Conservation (phyloP, 2,329 filamentous ascomycete genomes). For the Neopestalotiopsis clavispora region DNA sequence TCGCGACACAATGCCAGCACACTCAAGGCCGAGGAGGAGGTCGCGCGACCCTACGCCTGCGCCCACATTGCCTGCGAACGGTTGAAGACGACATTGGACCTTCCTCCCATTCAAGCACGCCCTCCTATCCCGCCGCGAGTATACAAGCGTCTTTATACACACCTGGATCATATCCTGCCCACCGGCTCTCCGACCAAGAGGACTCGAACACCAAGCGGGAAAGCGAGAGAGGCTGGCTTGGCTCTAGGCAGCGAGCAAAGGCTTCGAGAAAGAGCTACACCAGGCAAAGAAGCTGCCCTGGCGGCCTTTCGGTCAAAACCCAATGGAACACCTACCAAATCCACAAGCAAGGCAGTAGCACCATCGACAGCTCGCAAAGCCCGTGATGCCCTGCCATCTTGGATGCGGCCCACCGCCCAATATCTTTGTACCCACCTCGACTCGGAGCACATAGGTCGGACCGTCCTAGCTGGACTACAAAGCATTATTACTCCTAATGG, state of each 20-base stretch:
- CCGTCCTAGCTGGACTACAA: conserved; percentile 77
- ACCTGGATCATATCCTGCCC: conserved; percentile 76
- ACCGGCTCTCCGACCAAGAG: conserved; percentile 29
- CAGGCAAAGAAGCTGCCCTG: conserved; percentile 51
- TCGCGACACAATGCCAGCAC: conserved; percentile 78
- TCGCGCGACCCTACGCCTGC: conserved; percentile 83
- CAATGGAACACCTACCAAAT: conserved; percentile 48
- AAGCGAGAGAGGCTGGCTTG: conserved; percentile 38
- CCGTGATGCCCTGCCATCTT: conserved; percentile 55
- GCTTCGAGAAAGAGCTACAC: conserved; percentile 47
- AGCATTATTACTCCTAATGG: conserved; percentile 51
- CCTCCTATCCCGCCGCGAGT: conserved; percentile 80
- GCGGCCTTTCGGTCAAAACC: conserved; percentile 46
- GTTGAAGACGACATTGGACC: conserved; percentile 75
- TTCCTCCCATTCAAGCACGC: conserved; percentile 76
- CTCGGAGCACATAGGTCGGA: conserved; percentile 67
- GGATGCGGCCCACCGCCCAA: conserved; percentile 73
- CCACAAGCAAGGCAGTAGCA: conserved; percentile 32
- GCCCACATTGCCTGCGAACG: conserved; percentile 89
- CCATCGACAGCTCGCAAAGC: conserved; percentile 36
- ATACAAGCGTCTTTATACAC: conserved; percentile 83
- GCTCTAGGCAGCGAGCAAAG: conserved; percentile 37
- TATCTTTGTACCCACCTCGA: conserved; percentile 67
- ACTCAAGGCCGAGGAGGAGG: conserved; percentile 84
- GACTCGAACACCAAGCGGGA: conserved; percentile 38